Evolutionary conservation across 177 flowering plant genomes (phyloP).

Genomic region (Vitis hybrid): DNA sequence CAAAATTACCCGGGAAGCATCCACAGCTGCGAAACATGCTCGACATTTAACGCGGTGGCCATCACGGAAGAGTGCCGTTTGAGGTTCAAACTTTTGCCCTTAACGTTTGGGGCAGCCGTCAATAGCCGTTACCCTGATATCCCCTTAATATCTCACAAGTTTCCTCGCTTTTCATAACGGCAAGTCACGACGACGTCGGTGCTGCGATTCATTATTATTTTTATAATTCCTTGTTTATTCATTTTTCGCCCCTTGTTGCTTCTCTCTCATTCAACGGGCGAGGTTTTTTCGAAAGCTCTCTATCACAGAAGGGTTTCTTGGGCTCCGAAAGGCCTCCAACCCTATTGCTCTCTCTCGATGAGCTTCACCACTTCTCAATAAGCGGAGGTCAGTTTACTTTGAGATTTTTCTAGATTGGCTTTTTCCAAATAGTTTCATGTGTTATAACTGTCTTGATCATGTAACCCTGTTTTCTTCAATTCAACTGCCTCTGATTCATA

Average conservation of each 20-base stretch:
- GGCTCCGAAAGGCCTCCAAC: slow-evolving; percentile 7
- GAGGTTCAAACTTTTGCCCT: slow-evolving; percentile 69
- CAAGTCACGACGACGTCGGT: slow-evolving; percentile 53
- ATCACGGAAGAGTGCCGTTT: slow-evolving; percentile 60
- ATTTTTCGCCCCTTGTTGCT: slow-evolving; percentile 1
- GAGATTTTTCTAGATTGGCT: not conserved
- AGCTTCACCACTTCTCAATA: slow-evolving; percentile 22
- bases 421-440: slow-evolving; percentile 5
- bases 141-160: slow-evolving; percentile 1
- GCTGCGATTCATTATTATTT: slow-evolving; percentile 12
- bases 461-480: slow-evolving; percentile 4
- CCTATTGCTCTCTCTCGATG: not conserved
- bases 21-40: slow-evolving; percentile 16
- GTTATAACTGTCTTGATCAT: slow-evolving; percentile 17
- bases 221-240: slow-evolving; percentile 1
- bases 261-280: slow-evolving; percentile 61
- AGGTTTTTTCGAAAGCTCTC: slow-evolving; percentile 32
- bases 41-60: slow-evolving; percentile 15
- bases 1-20: slow-evolving; percentile 27
- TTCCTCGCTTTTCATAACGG: slow-evolving; percentile 30
- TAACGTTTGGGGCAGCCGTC: slow-evolving; percentile 35
- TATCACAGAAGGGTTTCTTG: slow-evolving; percentile 12
- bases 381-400: slow-evolving; percentile 16
- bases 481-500: slow-evolving; percentile 9
- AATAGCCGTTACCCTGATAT: slow-evolving; percentile 32